Base-by-base conservation (phyloP, 1,284 basidiomycete genomes). In the Lignosus rhinocerotis region DNA sequence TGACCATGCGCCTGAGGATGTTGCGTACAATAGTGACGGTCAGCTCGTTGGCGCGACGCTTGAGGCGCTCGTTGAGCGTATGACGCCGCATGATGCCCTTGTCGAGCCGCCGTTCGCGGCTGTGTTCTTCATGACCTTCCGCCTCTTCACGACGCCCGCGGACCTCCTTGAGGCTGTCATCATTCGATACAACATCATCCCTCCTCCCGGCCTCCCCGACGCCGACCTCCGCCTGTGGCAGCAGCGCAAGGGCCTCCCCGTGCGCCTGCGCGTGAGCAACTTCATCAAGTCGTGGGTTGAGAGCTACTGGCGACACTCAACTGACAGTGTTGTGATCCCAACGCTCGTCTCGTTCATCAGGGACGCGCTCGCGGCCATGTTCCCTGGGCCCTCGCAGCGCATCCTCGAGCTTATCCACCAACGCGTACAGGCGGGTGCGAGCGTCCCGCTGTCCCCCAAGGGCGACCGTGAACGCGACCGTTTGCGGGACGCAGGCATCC, bases 91-190 rank as follows among this genome's bases (percentile, higher is more conserved):
- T 69, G 93, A 95, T 68, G 88, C 88, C 49, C 84, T 93, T 50
- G 91, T 93, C 33, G 95, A 98, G 67, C 80, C 88, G 16, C 85
- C 86, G 0, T 95, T 98, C 70, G 83, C 88, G 25, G 85, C 88
- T 1, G 90, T 96, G 16, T 98, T 99, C 78, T 96, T 96, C 80
- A 79, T 96, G 69, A 97, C 95, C 0, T 99, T 99, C 81, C 86
- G 96, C n/a, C 76, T 98, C 62, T 98, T 98, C 75, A 87, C 91
- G 1, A 86, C 88, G 0, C 92, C 96, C 0, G 58, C 75, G 7
- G 88, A 92, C 58, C 83, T 99, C 32, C 82, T 92, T 1, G 84
- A 90, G 10, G 81, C 87, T 0, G 77, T 98, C 55, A 87, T 95
- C 57, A 75, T 80, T 38, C 88, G 96, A 14, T 99, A 93, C 75